A percentile compares a stretch with the other conserved stretches of the same genome.
These are phyloP conservation scores for Neurospora sp. DNA, from an alignment of 495 filamentous ascomycete species.

Conservation along the genomic window DNA sequence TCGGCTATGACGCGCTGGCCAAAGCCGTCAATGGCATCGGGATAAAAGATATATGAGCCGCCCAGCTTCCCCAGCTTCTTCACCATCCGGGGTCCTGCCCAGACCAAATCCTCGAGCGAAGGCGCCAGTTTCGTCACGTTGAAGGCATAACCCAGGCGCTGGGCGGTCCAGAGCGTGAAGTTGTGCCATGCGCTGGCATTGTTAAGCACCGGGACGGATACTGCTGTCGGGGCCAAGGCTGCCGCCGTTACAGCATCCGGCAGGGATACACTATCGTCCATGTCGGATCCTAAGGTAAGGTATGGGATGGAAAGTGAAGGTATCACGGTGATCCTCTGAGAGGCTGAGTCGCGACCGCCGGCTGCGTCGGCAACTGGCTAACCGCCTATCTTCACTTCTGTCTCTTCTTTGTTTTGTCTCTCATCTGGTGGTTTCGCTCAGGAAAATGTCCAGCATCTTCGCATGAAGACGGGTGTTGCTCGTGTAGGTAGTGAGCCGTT, in stretches of 20 bases:
- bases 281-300: background rate
- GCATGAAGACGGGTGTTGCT: background rate
- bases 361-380: background rate
- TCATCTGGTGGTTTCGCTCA: background rate
- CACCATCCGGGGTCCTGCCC: slow-evolving; percentile 52
- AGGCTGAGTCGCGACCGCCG: background rate
- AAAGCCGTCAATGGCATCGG: slow-evolving; percentile 52
- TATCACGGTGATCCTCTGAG: background rate
- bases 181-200: slow-evolving; percentile 38
- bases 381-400: background rate
- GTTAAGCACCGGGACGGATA: slow-evolving; percentile 10
- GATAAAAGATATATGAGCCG: slow-evolving; percentile 42
- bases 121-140: slow-evolving; percentile 35
- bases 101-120: slow-evolving; percentile 45
- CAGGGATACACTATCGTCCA: background rate
- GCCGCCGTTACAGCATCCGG: slow-evolving; percentile 5
- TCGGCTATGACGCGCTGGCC: slow-evolving; percentile 53
- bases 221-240: slow-evolving; percentile 6
- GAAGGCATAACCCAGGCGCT: slow-evolving; percentile 27
- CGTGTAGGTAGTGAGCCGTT: background rate
- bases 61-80: slow-evolving; percentile 52
- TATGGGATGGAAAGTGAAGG: background rate
- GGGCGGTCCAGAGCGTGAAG: slow-evolving; percentile 35
- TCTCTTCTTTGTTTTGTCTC: background rate
- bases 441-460: background rate